Percentiles rank a stretch among this genome's conserved stretches.
These are phyloP conservation scores for Cladophialophora immunda DNA, from an alignment of 2,329 filamentous ascomycete species.

Conservation along the genomic window DNA sequence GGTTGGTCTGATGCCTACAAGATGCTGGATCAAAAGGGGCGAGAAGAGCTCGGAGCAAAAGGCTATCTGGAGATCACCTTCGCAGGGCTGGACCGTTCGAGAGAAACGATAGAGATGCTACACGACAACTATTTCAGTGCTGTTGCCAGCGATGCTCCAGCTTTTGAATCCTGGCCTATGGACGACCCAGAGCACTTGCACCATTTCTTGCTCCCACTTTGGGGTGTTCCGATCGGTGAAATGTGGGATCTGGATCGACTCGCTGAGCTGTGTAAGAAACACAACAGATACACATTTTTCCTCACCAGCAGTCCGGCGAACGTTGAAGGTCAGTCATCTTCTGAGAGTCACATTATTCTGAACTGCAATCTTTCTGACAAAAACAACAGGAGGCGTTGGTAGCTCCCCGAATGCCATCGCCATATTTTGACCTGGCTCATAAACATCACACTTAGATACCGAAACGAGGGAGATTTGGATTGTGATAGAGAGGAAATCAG, in stretches of 20 bases:
- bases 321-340: constrained; percentile 34
- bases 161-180: constrained; percentile 71
- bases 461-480: too few species aligned
- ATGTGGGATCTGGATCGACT: constrained; percentile 54
- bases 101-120: constrained; percentile 68
- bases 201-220: constrained; percentile 51
- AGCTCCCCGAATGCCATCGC: neutral
- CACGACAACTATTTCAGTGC: constrained; percentile 74
- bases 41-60: constrained; percentile 44
- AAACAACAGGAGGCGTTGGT: neutral
- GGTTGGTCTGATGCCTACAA: constrained; percentile 69
- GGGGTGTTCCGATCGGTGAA: constrained; percentile 54
- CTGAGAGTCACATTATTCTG: neutral
- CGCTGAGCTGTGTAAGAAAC: constrained; percentile 46
- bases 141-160: constrained; percentile 68
- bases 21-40: constrained; percentile 48
- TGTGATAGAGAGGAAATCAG: too few species aligned
- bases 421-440: neutral
- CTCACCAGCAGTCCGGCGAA: constrained; percentile 52
- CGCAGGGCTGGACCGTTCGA: constrained; percentile 60
- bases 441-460: too few species aligned
- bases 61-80: constrained; percentile 50
- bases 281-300: constrained; percentile 51
- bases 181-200: constrained; percentile 45
- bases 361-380: neutral